phyloP scores from a whole-genome alignment of 1,139 yeast species.

The Scheffersomyces parashehatae region DNA sequence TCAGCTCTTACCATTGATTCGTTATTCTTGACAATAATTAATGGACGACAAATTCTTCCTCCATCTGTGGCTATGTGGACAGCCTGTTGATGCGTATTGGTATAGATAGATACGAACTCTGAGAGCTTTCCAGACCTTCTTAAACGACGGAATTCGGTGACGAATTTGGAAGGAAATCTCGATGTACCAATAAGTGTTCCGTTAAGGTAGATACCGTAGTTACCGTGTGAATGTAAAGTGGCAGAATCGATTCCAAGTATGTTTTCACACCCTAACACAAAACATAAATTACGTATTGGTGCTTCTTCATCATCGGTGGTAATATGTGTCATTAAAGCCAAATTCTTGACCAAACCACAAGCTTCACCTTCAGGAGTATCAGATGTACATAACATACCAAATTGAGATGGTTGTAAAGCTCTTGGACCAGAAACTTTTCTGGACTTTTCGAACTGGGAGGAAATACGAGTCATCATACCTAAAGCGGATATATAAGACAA shows the following conservation, averaged over 20 bases:
- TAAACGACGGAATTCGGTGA: constrained; percentile 70
- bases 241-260: constrained; percentile 81
- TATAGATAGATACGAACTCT: constrained; percentile 87
- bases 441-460: constrained; percentile 96
- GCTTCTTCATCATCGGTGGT: constrained; percentile 97
- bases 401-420: constrained; percentile 98
- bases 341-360: constrained; percentile 94
- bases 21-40: constrained; percentile 80
- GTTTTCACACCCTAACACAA: constrained; percentile 85
- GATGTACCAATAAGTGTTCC: constrained; percentile 95
- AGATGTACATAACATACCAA: constrained; percentile 97
- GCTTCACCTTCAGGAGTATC: constrained; percentile 99
- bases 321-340: constrained; percentile 97
- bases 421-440: constrained; percentile 98
- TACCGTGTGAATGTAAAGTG: constrained; percentile 71
- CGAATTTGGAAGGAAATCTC: constrained; percentile 80
- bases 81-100: constrained; percentile 85
- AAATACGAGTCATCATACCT: constrained; percentile 99
- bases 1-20: constrained; percentile 67
- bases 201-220: constrained; percentile 82
- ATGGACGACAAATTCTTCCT: constrained; percentile 96
- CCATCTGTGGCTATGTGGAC: constrained; percentile 99
- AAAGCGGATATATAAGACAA: constrained; percentile 90
- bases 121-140: constrained; percentile 87
- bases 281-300: constrained; percentile 78